Evolutionary conservation across 1,284 basidiomycete genomes (phyloP).

Genomic region (Laetiporus sulphureus): DNA sequence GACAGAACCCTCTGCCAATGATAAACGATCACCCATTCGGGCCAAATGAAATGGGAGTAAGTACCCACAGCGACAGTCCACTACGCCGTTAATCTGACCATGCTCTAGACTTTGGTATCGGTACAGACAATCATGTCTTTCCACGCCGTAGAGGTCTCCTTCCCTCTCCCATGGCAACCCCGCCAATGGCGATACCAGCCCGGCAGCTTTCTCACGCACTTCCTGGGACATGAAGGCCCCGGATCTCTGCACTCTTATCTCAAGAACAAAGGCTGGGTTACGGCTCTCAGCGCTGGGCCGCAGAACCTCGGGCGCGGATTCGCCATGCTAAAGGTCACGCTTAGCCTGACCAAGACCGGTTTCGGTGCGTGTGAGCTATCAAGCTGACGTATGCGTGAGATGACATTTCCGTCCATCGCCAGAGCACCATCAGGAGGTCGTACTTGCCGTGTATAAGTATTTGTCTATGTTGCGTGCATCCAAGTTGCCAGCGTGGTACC

Average conservation of each 20-base stretch:
- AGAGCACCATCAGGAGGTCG: conserved; percentile 77
- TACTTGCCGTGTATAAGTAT: conserved; percentile 81
- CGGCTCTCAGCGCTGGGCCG: conserved; percentile 68
- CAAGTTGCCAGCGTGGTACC: conserved; percentile 67
- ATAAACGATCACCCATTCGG: conserved; percentile 79
- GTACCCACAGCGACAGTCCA: conserved; percentile 25
- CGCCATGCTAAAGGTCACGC: conserved; percentile 82
- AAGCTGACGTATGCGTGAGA: conserved; percentile 3
- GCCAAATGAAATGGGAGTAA: conserved; percentile 65
- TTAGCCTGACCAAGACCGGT: conserved; percentile 83
- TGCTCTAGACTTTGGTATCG: conserved; percentile 68
- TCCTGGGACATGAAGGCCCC: conserved; percentile 94
- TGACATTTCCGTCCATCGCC: conserved; percentile 3
- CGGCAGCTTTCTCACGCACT: conserved; percentile 74
- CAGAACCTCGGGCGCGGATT: conserved; percentile 79
- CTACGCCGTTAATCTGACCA: neutral
- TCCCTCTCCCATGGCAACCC: conserved; percentile 82
- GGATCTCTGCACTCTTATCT: conserved; percentile 91
- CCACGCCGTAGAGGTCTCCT: conserved; percentile 82
- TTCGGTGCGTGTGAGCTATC: conserved; percentile 69
- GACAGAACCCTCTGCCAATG: conserved; percentile 54
- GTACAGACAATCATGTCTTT: conserved; percentile 91
- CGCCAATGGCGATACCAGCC: conserved; percentile 83
- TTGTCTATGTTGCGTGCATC: conserved; percentile 74
- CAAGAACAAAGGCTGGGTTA: conserved; percentile 91